Evolutionary conservation across 371 early-diverging fungal species (phyloP), one percentile per base, ranked within the genome.

Genomic region (Actinomortierella ambigua): DNA sequence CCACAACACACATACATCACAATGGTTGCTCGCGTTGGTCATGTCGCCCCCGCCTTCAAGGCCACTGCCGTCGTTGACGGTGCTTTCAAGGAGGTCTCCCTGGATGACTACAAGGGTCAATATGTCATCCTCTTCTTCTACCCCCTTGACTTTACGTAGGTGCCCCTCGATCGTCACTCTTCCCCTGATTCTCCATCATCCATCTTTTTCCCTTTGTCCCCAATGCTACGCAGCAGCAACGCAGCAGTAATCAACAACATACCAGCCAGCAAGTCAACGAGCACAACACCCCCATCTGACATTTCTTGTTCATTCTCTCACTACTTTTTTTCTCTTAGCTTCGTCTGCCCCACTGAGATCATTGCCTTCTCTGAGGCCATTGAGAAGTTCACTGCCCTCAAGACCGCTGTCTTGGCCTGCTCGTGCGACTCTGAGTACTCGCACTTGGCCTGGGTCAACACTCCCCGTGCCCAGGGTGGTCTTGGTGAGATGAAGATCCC

Each of bases 291-390:
- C 7, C 34, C 7, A 34, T 34, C 34, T 34, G 34, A 34, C 34
- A 34, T 6, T 11, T 6, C 34, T 11, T 34, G 34, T 6, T 6
- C 34, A 34, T 34, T 6, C 11, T 34, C 11, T 34, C 11, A 6
- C 34, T 11, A 4, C 34, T 34, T 34, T 34, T 34, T 34, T 4
- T 34, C 11, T 34, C 11, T 4, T 34, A 34, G 34, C 63, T 91
- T 93, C 68, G 95, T 93, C 55, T 95, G 96, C 82, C 96, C 96
- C 56, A 95, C 96, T 63, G 97, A 96, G 82, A 82, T 95, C 77
- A 81, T 90, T 52, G 94, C 93, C 43, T 95, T 96, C 88, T 87
- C 87, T 71, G 95, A 98, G 75, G 83, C 85, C 63, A 78, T 86
- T 61, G 86, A 86, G 50, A 90, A 97, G 62, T 99, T 99, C 87